Base-by-base conservation (phyloP, 305 asterid species). In the Ruellia speciosa region DNA sequence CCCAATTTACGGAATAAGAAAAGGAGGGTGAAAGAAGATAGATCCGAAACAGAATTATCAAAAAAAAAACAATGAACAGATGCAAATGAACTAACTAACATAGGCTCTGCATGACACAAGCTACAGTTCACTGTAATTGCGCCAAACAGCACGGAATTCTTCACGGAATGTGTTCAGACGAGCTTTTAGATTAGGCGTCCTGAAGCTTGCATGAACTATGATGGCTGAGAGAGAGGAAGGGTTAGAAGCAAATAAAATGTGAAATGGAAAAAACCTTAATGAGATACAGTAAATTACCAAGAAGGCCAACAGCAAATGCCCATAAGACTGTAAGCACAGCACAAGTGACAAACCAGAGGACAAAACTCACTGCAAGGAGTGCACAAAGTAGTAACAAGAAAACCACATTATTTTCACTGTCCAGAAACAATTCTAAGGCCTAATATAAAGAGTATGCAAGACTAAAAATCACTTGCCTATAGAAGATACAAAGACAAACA, bases 121-220 rank as follows among this genome's bases (percentile, higher is more conserved):
- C 84, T 86, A 88, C 79, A 90, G 81, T 34, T 90, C 97, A 60
- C 96, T 85, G 63, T 85, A 85, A 71, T 83, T 87, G 76, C 96
- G 96, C 97, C 96, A 90, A 61, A 90, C 96, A 5, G 96, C 83
- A 66, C 97, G 94, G 53, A 90, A 85, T 76, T 87, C 97, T 75
- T 90, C 97, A 8, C 95, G 90, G 72, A 87, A 90, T 56, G 96
- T 90, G 81, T 87, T 90, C 70, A 90, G 67, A 52, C 96, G 97
- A 68, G 96, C 97, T 77, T 87, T 87, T 74, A 87, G 75, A 72
- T 90, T 87, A 53, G 94, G 94, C 13, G 89, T 85, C 74, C 90
- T 79, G 67, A 90, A 81, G 67, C 88, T 83, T 70, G 94, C 90
- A 72, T 90, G 96, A 50, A 81, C 62, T 54, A 85, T 60, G 65